Percentiles rank a stretch among this genome's conserved stretches.
These are phyloP conservation scores for Eutrema yunnanense DNA, from an alignment of 345 rosid species.

Conservation along the genomic window DNA sequence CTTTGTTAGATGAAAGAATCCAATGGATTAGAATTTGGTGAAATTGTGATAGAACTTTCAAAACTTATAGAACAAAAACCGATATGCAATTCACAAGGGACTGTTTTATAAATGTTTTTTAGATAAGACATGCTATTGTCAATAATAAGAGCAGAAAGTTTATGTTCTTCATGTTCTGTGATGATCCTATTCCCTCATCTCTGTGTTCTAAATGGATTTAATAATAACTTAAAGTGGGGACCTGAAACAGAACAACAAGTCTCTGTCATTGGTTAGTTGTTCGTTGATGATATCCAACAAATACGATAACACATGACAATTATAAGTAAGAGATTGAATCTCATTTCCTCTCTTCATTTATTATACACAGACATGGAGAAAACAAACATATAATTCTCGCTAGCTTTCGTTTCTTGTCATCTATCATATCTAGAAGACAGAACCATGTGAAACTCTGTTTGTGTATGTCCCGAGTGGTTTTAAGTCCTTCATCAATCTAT, in stretches of 20 bases:
- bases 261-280: background rate
- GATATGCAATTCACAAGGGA: too few relatives aligned
- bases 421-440: background rate
- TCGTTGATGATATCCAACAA: background rate
- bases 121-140: conserved; percentile 1
- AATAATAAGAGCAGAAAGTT: background rate
- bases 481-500: background rate
- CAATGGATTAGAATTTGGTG: too few relatives aligned
- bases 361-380: too few relatives aligned
- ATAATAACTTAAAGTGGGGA: conserved; percentile 11
- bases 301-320: too few relatives aligned
- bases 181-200: conserved; percentile 5
- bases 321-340: too few relatives aligned
- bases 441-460: conserved; percentile 10
- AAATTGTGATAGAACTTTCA: too few relatives aligned
- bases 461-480: background rate
- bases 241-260: conserved; percentile 5
- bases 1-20: too few relatives aligned
- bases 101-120: background rate
- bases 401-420: too few relatives aligned
- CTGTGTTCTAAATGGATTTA: background rate
- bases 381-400: too few relatives aligned
- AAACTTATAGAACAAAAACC: too few relatives aligned
- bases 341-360: too few relatives aligned
- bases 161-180: background rate